Percentiles rank a stretch among this genome's conserved stretches.
Conservation (phyloP, 1,284 basidiomycete genomes). For the Ganoderma resinaceum region DNA sequence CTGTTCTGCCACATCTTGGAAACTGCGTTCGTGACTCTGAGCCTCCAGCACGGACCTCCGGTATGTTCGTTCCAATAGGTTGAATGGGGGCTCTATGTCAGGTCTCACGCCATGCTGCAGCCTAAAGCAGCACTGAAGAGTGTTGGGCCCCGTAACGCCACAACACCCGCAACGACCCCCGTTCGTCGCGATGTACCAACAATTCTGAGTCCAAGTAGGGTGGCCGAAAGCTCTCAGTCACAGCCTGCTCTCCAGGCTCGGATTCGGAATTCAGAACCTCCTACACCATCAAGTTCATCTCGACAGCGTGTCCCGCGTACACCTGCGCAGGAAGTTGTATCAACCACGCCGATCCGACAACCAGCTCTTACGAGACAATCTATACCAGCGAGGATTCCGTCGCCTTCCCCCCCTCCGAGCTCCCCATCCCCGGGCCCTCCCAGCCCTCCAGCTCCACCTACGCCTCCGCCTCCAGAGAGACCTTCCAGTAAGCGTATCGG, state of each 20-base stretch:
- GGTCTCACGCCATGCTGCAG: not conserved
- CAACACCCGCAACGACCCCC: not conserved
- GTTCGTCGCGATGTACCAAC: not conserved
- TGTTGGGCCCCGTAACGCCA: not conserved
- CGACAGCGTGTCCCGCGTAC: not conserved
- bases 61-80: slow-evolving; percentile 19
- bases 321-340: not conserved
- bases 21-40: slow-evolving; percentile 51
- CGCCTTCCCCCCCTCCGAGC: slow-evolving; percentile 5
- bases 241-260: not conserved
- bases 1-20: slow-evolving; percentile 65
- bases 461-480: slow-evolving; percentile 7
- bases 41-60: slow-evolving; percentile 43
- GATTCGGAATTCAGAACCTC: not conserved
- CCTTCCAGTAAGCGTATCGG: not conserved
- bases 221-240: not conserved
- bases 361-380: not conserved
- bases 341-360: not conserved
- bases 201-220: not conserved
- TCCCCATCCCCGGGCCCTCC: slow-evolving; percentile 1
- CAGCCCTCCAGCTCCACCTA: not conserved
- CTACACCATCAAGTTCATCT: not conserved
- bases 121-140: not conserved
- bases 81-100: not conserved
- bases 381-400: not conserved